Evolutionary conservation across 257 asterid genomes (phyloP), one percentile per base, ranked within the genome.

Genomic region (Solanum pimpinellifolium): DNA sequence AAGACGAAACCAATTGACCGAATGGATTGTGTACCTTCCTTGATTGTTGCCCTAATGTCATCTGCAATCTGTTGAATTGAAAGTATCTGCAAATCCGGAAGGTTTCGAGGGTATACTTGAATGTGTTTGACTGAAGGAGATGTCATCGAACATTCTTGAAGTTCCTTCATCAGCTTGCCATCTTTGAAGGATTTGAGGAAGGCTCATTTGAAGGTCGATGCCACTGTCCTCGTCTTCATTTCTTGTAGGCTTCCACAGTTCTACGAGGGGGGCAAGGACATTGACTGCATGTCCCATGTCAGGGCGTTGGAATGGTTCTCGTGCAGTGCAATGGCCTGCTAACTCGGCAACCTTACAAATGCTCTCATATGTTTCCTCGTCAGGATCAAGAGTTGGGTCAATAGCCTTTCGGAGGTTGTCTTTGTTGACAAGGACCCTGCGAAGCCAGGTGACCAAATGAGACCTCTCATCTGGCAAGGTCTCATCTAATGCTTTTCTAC

Each of bases 241-340:
- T 76, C 89, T 88, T 3, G 94, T 86, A 14, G 99, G 99, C 74
- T 90, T 95, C 99, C 99, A 96, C 78, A 91, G 95, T 86, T 95
- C 98, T 0, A 96, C 98, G 14, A 94, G 98, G 23, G 99, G 98
- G 2, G 97, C 96, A 68, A 96, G 89, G 46, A 96, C 94, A 47
- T 94, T 96, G 42, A 96, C 98, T 1, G 98, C 98, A 5, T 96
- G 99, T 18, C 98, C 98, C 98, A 95, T 96, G 84, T 96, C 98
- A 1, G 99, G 99, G 86, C 99, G 92, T 86, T 95, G 98, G 90
- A 82, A 91, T 11, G 98, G 97, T 88, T 95, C 98, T 0, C 98
- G 95, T n/a, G 98, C 98, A 5, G 98, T 94, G 90, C 98, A 95
- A 16, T 96, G 98, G 21, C 98, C 98, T 0, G 99, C 99, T 86